phyloP scores from a whole-genome alignment of 305 asterid genomes.

The Euphrasia arctica region DNA sequence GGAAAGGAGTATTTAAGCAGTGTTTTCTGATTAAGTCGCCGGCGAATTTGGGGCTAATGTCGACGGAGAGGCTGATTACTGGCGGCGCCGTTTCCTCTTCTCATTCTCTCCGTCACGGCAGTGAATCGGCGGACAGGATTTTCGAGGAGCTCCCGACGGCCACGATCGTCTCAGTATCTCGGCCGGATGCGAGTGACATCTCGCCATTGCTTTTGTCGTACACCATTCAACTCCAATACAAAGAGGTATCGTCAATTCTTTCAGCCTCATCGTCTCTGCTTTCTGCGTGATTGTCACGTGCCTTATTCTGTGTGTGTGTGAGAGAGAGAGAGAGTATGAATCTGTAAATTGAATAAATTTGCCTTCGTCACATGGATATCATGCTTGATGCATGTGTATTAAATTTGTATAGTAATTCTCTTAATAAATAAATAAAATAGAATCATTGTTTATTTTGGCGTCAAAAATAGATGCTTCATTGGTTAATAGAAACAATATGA shows the following conservation, averaged over 20 bases:
- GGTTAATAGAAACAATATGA: neutral
- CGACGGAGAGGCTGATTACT: conserved; percentile 62
- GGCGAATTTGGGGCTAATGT: conserved; percentile 37
- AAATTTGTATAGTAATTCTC: too few relatives aligned
- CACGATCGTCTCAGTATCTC: conserved; percentile 58
- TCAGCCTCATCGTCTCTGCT: neutral
- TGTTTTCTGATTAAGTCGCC: neutral
- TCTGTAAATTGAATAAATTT: too few relatives aligned
- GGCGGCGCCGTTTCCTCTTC: conserved; percentile 45
- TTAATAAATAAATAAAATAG: neutral
- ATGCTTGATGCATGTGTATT: too few relatives aligned
- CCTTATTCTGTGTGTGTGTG: conserved; percentile 15
- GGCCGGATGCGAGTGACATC: conserved; percentile 78
- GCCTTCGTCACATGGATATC: too few relatives aligned
- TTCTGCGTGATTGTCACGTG: conserved; percentile 26
- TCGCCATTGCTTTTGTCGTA: conserved; percentile 87
- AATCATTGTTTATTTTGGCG: neutral
- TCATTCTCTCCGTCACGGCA: conserved; percentile 47
- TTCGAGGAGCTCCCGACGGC: conserved; percentile 88
- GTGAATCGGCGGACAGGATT: conserved; percentile 40
- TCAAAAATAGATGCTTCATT: conserved; percentile 2
- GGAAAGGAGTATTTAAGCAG: too few relatives aligned
- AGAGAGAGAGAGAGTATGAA: too few relatives aligned
- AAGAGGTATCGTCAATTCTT: conserved; percentile 47
- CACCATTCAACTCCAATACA: conserved; percentile 75